Base-by-base conservation (phyloP, 306 rosid genomes). In the Cucumis cinereus region DNA sequence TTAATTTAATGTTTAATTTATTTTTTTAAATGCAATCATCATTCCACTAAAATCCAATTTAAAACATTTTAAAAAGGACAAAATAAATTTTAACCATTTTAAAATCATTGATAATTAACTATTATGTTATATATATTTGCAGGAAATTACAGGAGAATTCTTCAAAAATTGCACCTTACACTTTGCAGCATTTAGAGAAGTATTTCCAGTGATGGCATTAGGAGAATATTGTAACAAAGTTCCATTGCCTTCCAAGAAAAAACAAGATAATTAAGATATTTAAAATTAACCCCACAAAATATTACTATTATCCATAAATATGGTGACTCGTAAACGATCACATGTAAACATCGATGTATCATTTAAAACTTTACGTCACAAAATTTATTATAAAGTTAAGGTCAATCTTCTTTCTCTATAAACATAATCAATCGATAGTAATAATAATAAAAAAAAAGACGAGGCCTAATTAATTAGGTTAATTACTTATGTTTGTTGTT, bases 111-210 rank as follows among this genome's bases (percentile, higher is more conserved):
- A n/a, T n/a, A n/a, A n/a, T n/a, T n/a, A n/a, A n/a, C n/a, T n/a
- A n/a, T 62, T 62, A 14, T 13, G 4, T 50, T 50, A 8, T 50
- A 3, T 8, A 10, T 40, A 36, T 36, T 79, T 0, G 60, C 85
- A 83, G 77, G 86, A 79, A 77, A 64, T 79, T 26, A 79, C 76
- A 43, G 86, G 86, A 41, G 93, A 83, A 19, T 89, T 87, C 81
- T 81, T 83, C 85, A 88, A 84, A 82, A 89, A 89, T 35, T 86
- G 89, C 56, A 87, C 90, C 84, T 41, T 88, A 16, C 97, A 92
- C 74, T 92, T 88, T 8, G 88, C 97, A 60, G 85, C 90, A 81
- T 87, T 88, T n/a, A 87, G 96, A 77, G 86, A 87, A 77, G 89
- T 87, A 20, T 92, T 74, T 68, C 97, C 96, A 2, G 12, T 92